Conservation (phyloP, 208 protist genomes). For the Trichomonas gallinae region DNA sequence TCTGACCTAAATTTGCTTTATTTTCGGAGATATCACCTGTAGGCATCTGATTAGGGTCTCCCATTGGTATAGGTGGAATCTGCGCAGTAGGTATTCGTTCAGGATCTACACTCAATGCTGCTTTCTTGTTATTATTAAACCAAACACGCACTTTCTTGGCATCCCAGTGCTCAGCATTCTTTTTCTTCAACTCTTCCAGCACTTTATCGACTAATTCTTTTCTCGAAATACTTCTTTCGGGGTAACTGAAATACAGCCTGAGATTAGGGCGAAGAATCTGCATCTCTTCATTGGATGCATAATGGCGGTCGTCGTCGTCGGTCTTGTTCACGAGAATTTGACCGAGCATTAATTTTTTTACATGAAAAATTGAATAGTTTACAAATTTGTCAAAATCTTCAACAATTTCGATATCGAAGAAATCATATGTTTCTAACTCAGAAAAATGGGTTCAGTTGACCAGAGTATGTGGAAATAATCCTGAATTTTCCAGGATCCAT, state of each 20-base stretch:
- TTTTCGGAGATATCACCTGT: neutral
- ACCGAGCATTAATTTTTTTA: too few species aligned
- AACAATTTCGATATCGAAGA: too few species aligned
- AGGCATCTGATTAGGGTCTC: neutral
- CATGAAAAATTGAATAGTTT: too few species aligned
- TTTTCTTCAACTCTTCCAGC: neutral
- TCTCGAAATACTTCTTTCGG: neutral
- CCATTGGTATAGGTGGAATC: neutral
- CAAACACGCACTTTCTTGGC: neutral
- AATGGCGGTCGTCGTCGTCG: neutral
- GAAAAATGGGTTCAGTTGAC: too few species aligned
- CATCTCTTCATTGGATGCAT: neutral
- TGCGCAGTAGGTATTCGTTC: neutral
- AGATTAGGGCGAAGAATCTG: neutral
- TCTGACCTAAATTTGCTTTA: neutral
- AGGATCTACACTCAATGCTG: neutral
- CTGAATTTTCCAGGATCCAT: too few species aligned
- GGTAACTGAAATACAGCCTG: neutral
- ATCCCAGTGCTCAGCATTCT: neutral
- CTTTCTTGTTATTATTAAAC: conserved; percentile 9
- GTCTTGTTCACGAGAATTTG: too few species aligned
- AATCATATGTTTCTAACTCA: too few species aligned
- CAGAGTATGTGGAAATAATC: too few species aligned
- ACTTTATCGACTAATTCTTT: neutral
- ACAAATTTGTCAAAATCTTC: too few species aligned